phyloP scores from a whole-genome alignment of 1,284 basidiomycete species.

The Ceratobasidium sp. region DNA sequence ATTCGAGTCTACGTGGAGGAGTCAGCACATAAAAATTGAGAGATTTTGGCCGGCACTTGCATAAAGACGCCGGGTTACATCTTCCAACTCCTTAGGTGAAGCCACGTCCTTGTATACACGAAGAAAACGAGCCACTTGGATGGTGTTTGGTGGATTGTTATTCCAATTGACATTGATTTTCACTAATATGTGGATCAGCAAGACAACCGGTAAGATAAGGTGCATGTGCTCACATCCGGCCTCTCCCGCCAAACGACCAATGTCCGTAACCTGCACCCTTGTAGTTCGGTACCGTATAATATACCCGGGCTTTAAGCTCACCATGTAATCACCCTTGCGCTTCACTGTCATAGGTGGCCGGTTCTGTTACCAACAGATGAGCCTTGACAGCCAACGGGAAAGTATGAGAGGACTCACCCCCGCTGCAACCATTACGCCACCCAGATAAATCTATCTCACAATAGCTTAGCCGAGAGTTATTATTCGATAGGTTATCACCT shows the following conservation, averaged over 20 bases:
- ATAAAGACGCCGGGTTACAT: slow-evolving; percentile 20
- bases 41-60: slow-evolving; percentile 9
- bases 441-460: slow-evolving; percentile 19
- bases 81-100: slow-evolving; percentile 19
- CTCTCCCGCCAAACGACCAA: slow-evolving; percentile 24
- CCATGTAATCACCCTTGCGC: slow-evolving; percentile 23
- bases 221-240: slow-evolving; percentile 7
- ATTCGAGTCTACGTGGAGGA: background rate
- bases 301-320: background rate
- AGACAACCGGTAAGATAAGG: background rate
- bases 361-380: slow-evolving; percentile 11
- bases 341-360: slow-evolving; percentile 30
- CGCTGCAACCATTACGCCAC: slow-evolving; percentile 26
- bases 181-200: slow-evolving; percentile 3
- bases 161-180: slow-evolving; percentile 22
- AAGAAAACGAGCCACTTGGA: slow-evolving; percentile 25
- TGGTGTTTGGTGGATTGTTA: slow-evolving; percentile 11
- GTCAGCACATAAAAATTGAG: background rate
- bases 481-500: background rate
- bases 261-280: slow-evolving; percentile 3
- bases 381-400: background rate
- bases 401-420: background rate
- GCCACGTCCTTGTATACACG: slow-evolving; percentile 24
- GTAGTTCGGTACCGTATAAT: background rate
- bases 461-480: background rate